These are phyloP conservation scores for Powellomyces hirtus DNA, from an alignment of 192 early-diverging fungal genomes.

Conservation along the genomic window DNA sequence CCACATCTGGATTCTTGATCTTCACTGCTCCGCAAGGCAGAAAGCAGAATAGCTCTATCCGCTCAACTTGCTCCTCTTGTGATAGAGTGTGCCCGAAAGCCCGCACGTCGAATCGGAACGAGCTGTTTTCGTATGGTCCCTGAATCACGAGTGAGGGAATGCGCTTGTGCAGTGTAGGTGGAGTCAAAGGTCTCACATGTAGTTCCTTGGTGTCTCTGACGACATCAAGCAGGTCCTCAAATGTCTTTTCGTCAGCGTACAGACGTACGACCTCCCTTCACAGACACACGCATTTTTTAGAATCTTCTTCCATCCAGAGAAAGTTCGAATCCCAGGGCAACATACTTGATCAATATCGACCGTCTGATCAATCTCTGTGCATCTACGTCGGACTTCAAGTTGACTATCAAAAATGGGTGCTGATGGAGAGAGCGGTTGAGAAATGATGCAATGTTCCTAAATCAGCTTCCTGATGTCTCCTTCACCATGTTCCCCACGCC, in stretches of 20 bases:
- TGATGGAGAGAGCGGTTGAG: no score
- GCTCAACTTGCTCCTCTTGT: constrained; percentile 67
- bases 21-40: constrained; percentile 85
- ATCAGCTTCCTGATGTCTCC: no score
- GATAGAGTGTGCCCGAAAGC: constrained; percentile 74
- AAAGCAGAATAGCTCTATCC: constrained; percentile 85
- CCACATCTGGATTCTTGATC: constrained; percentile 73
- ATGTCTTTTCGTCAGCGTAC: constrained; percentile 67
- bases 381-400: constrained; percentile 64
- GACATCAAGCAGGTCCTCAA: constrained; percentile 57
- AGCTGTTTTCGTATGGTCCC: constrained; percentile 16
- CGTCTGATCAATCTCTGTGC: constrained; percentile 74
- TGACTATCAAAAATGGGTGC: constrained; percentile 78
- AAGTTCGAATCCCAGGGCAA: background rate
- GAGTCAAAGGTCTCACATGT: no score
- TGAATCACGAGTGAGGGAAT: background rate
- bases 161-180: no score
- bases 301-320: background rate
- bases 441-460: no score
- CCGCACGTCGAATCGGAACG: constrained; percentile 57
- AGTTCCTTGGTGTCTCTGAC: constrained; percentile 61
- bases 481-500: no score
- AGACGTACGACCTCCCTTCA: constrained; percentile 63
- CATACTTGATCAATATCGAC: constrained; percentile 80
- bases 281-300: background rate